Evolutionary conservation across 2,329 filamentous ascomycete species (phyloP), one percentile per base, ranked within the genome.

Genomic region (Aspergillus oerlinghausenensis): DNA sequence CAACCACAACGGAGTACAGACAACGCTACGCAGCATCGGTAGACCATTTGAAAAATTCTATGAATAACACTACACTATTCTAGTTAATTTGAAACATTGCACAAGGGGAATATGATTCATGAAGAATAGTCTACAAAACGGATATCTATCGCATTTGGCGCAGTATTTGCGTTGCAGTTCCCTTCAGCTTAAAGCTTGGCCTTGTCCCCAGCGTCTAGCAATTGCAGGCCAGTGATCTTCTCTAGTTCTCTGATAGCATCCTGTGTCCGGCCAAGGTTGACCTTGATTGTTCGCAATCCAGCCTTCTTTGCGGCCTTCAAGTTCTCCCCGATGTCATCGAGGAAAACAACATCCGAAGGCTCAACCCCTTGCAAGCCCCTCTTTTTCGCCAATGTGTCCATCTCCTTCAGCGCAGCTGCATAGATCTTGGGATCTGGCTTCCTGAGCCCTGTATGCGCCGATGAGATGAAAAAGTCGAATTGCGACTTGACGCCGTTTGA

Each of bases 301-400:
- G 86, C 77, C 50, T 81, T 81, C 73, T 81, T 89, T 1, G 86
- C 94, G 48, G 82, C 87, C 78, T 92, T 94, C 56, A 97, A 73
- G 71, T 99, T 99, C 74, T 92, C 87, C 1, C 94, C 94, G 71
- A 99, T 96, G 66, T 97, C 92, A 71, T 97, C 94, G 51, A 97
- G 75, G 70, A 99, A 99, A 4, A 96, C 75, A 48, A 97, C 79
- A 55, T 97, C 90, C 0, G 77, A 77, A 0, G 88, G 76, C 55
- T 76, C 72, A 8, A 95, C 78, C 77, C 5, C 73, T 17, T 71
- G 73, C 78, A 81, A 82, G 3, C 79, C 80, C 38, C 84, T 84
- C 25, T 77, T 73, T 67, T 76, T 79, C 1, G 86, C 84, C 62
- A 84, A 84, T 59, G 83, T 80, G 65, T 89, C 80, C 62, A 94